These are phyloP conservation scores for Penicillium sp. DNA, from an alignment of 2,329 filamentous ascomycete species.

Conservation along the genomic window DNA sequence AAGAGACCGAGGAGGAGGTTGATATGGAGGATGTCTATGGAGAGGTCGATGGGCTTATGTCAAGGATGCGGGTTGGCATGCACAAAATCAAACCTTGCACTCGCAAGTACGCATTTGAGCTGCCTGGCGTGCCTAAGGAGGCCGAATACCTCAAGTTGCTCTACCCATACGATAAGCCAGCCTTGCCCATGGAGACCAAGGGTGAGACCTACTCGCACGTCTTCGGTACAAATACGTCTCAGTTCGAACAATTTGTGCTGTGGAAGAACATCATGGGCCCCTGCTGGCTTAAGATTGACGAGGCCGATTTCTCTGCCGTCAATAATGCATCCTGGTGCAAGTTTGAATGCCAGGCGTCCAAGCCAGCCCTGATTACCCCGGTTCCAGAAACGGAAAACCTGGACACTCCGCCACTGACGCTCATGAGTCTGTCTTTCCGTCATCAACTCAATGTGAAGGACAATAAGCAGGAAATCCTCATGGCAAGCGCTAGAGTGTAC, in stretches of 20 bases:
- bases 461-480: slow-evolving; percentile 94
- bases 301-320: slow-evolving; percentile 78
- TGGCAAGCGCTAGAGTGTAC: slow-evolving; percentile 89
- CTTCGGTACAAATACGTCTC: slow-evolving; percentile 87
- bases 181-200: slow-evolving; percentile 67
- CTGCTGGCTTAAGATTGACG: slow-evolving; percentile 91
- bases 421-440: slow-evolving; percentile 93
- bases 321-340: slow-evolving; percentile 98
- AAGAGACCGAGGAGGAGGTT: slow-evolving; percentile 74
- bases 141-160: slow-evolving; percentile 92
- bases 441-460: slow-evolving; percentile 87
- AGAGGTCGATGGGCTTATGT: slow-evolving; percentile 88
- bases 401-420: slow-evolving; percentile 81
- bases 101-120: slow-evolving; percentile 93
- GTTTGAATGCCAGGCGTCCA: slow-evolving; percentile 79
- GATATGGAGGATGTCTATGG: slow-evolving; percentile 86
- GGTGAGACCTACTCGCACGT: slow-evolving; percentile 93
- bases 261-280: slow-evolving; percentile 99
- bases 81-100: slow-evolving; percentile 91
- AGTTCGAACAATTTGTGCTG: slow-evolving; percentile 97
- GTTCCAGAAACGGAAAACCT: slow-evolving; percentile 77
- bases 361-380: slow-evolving; percentile 73
- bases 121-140: slow-evolving; percentile 83
- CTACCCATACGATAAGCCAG: slow-evolving; percentile 86
- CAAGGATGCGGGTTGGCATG: slow-evolving; percentile 78